Percentiles rank a stretch among this genome's conserved stretches.
phyloP scores from a whole-genome alignment of 305 asterid species.

The Solanum hybrid region DNA sequence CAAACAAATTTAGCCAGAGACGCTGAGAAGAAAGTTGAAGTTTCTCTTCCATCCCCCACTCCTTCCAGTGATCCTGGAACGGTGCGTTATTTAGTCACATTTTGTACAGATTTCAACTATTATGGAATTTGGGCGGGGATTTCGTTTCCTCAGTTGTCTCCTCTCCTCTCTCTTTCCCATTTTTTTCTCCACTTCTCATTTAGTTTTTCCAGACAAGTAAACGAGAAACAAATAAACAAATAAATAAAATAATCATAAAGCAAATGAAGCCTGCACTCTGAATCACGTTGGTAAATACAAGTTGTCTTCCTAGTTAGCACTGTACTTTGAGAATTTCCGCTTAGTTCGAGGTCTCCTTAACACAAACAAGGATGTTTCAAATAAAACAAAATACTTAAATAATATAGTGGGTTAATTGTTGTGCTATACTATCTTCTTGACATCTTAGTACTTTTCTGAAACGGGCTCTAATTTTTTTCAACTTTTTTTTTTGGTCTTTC shows the following conservation, averaged over 20 bases:
- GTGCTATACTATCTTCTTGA: neutral
- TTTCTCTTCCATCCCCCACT: constrained; percentile 96
- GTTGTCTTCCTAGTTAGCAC: neutral
- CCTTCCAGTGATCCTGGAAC: constrained; percentile 78
- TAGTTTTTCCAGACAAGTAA: constrained; percentile 28
- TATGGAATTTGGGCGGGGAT: constrained; percentile 7
- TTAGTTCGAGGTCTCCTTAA: neutral
- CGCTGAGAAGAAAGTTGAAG: constrained; percentile 54
- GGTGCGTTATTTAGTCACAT: constrained; percentile 86
- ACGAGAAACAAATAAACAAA: neutral
- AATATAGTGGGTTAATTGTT: neutral
- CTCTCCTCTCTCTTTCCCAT: neutral
- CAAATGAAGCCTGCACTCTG: neutral
- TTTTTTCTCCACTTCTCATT: neutral
- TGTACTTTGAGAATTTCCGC: neutral
- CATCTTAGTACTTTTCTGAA: neutral
- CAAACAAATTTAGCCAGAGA: constrained; percentile 35
- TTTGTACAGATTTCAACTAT: constrained; percentile 30
- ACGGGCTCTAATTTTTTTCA: neutral
- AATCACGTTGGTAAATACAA: neutral
- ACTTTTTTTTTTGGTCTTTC: neutral
- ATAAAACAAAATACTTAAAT: neutral
- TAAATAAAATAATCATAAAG: neutral
- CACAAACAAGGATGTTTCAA: neutral
- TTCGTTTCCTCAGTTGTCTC: neutral